Evolutionary conservation across 83 land plant genomes (phyloP).

Genomic region (Picea abies): DNA sequence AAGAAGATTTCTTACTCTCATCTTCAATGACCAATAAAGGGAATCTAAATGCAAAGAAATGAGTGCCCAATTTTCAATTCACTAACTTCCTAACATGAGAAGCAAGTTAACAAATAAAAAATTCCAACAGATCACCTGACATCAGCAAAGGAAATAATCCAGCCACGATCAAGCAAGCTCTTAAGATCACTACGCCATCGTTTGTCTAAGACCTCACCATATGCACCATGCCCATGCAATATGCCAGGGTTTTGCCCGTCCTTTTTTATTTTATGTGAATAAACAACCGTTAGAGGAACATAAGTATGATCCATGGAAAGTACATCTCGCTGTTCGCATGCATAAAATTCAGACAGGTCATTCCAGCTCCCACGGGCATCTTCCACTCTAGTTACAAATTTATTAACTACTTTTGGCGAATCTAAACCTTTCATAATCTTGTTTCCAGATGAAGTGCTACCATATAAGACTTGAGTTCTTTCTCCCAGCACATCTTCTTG

Average conservation of each 20-base stretch:
- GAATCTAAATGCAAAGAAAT: too few species aligned
- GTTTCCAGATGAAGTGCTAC: too few species aligned
- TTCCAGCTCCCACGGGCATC: slow-evolving; percentile 44
- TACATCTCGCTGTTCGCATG: slow-evolving; percentile 69
- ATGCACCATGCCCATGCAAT: slow-evolving; percentile 92
- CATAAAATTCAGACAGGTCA: slow-evolving; percentile 78
- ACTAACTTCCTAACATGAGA: not conserved
- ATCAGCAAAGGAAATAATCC: slow-evolving; percentile 97
- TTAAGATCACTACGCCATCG: slow-evolving; percentile 82
- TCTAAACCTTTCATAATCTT: too few species aligned
- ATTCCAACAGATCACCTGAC: slow-evolving; percentile 64
- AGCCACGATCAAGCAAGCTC: slow-evolving; percentile 93
- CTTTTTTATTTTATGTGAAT: slow-evolving; percentile 51
- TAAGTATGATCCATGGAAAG: slow-evolving; percentile 56
- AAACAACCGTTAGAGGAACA: slow-evolving; percentile 84
- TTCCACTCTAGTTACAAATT: too few species aligned
- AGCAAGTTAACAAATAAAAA: not conserved
- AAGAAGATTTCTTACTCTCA: too few species aligned
- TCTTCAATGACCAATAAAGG: too few species aligned
- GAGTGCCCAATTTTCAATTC: not conserved
- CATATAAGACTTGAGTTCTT: too few species aligned
- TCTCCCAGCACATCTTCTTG: too few species aligned
- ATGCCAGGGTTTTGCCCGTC: slow-evolving; percentile 69
- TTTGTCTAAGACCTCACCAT: slow-evolving; percentile 86
- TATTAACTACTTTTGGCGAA: too few species aligned